Percentiles rank a stretch among this genome's conserved stretches.
Conservation (phyloP, 1,284 basidiomycete species). For the Puccinia polysora region DNA sequence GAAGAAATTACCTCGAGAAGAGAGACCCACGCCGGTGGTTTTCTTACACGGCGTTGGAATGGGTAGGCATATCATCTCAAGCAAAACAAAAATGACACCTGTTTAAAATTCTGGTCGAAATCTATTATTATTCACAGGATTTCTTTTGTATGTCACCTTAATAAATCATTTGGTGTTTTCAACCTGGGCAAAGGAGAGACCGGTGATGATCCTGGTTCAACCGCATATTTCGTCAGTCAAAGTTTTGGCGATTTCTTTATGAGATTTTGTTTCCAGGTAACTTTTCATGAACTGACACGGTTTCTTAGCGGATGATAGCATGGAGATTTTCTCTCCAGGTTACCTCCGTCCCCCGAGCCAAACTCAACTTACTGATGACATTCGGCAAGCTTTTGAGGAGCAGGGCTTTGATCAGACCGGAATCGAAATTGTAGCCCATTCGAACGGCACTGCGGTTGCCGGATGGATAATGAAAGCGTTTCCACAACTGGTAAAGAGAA, state of each 20-base stretch:
- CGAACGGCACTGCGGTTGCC: constrained; percentile 50
- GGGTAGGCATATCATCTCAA: constrained; percentile 1
- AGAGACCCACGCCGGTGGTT: constrained; percentile 45
- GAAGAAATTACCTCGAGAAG: constrained; percentile 38
- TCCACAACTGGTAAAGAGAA: constrained; percentile 45
- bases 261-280: background rate
- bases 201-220: constrained; percentile 50
- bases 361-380: constrained; percentile 47
- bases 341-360: constrained; percentile 49
- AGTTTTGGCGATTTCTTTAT: background rate
- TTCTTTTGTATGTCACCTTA: constrained; percentile 25
- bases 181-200: constrained; percentile 45
- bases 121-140: background rate
- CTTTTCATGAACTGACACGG: background rate
- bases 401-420: constrained; percentile 45
- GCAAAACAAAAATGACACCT: background rate
- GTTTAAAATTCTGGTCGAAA: background rate
- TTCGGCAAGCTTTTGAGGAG: constrained; percentile 46
- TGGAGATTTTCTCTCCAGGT: constrained; percentile 48
- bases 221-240: constrained; percentile 47
- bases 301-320: constrained; percentile 38
- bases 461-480: constrained; percentile 50
- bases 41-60: constrained; percentile 29
- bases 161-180: constrained; percentile 21
- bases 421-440: constrained; percentile 50